Evolutionary conservation across 306 rosid species (phyloP).

Genomic region (Hylodesmum podocarpum): DNA sequence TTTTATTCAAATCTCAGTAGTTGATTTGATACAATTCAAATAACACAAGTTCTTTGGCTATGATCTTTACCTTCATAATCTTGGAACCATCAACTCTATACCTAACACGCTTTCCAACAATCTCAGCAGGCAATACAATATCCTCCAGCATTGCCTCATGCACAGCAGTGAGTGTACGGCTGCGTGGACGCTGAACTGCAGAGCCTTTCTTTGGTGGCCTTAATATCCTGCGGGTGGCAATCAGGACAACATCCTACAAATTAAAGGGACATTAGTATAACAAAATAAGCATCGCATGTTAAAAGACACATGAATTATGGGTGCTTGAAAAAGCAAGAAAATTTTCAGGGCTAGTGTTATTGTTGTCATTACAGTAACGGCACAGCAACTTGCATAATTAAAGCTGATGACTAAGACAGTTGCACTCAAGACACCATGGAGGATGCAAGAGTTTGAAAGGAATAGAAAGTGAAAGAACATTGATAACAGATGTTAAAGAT

Average conservation of each 20-base stretch:
- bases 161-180: constrained; percentile 84
- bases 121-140: constrained; percentile 87
- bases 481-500: not conserved
- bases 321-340: not conserved
- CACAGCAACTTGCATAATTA: not conserved
- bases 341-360: not conserved
- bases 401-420: not conserved
- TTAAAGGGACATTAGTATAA: not conserved
- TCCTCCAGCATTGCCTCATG: constrained; percentile 92
- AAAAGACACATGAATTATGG: not conserved
- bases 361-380: not conserved
- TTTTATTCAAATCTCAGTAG: not conserved
- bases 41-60: not conserved
- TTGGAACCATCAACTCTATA: constrained; percentile 77
- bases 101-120: constrained; percentile 83
- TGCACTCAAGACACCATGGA: not conserved
- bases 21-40: not conserved
- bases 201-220: constrained; percentile 95
- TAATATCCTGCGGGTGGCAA: constrained; percentile 76
- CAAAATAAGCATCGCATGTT: not conserved
- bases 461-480: not conserved
- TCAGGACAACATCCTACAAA: constrained; percentile 66
- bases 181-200: constrained; percentile 82
- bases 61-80: constrained; percentile 66
- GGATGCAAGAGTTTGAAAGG: not conserved